Base-by-base conservation (phyloP, 2,329 filamentous ascomycete genomes). In the Microsporum audouinii region DNA sequence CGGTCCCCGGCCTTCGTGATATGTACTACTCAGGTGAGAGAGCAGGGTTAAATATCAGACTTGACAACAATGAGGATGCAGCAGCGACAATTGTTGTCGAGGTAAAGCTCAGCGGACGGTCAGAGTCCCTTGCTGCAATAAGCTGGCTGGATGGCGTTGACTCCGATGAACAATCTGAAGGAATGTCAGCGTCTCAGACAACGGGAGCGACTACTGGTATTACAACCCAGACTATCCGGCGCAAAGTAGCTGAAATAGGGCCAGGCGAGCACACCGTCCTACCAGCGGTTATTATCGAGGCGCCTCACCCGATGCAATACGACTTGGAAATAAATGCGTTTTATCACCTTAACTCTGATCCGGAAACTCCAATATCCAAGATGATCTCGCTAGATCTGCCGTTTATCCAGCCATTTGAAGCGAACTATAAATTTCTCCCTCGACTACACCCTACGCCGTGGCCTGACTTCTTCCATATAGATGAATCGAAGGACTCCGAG, bases 21-120 rank as follows among this genome's bases (percentile, higher is more conserved):
- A 86, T 91, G 60, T 95, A 92, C 72, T 97, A 96, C 70, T 88
- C 88, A 1, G 88, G 95, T 67, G 94, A 99, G 75, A 72, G 77
- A 0, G 82, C 96, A 33, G 77, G 77, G 5, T 72, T 97, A 27
- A 76, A 80, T 0, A 78, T 97, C 43, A 82, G 87, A 49, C 76
- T 96, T 2, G 69, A 84, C 61, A 99, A 99, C 66, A 85, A 85
- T 57, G 94, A 99, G 76, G 89, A 90, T 3, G 87, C 89, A 63
- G 83, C 88, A 14, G 88, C 89, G 0, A 81, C 84, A 63, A 84
- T 88, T 27, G 86, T 84, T 61, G 75, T 95, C 5, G 85, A 91
- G 64, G 79, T 88, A 23, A 78, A 83, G 51, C 72, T 95, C 2
- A 79, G 86, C 47, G 88, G 88, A 36, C 76, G 75, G 51, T 74